Conservation (phyloP, 164 flowering plant species). For the Cinnamomum chago region DNA sequence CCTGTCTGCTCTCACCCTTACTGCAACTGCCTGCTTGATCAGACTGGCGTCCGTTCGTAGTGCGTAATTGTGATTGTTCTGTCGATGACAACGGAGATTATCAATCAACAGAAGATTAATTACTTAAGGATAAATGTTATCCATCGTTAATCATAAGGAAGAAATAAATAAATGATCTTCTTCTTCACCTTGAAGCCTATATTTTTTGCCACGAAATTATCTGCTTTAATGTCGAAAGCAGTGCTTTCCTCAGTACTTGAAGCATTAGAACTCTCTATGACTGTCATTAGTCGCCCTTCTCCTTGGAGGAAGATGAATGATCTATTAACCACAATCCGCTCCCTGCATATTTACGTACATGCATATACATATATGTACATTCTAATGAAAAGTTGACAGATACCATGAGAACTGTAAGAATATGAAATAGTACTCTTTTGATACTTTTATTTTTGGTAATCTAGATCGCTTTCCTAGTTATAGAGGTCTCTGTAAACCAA, state of each 20-base stretch:
- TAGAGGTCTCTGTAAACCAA: too few relatives aligned
- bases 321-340: background rate
- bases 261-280: background rate
- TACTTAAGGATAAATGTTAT: too few relatives aligned
- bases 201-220: background rate
- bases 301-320: background rate
- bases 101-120: too few relatives aligned
- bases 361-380: too few relatives aligned
- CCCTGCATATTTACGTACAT: background rate
- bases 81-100: background rate
- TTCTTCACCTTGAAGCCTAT: background rate
- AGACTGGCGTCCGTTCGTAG: too few relatives aligned
- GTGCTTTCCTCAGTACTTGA: background rate
- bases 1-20: constrained; percentile 43
- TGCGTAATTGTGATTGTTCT: background rate
- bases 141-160: too few relatives aligned
- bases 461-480: too few relatives aligned
- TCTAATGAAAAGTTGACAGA: too few relatives aligned
- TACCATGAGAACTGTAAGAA: too few relatives aligned
- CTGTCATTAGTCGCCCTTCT: background rate
- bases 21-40: constrained; percentile 45
- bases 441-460: too few relatives aligned
- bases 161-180: too few relatives aligned
- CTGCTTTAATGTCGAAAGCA: background rate
- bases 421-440: too few relatives aligned